phyloP scores from a whole-genome alignment of 768 basidiomycete genomes.

The Pholiota molesta region DNA sequence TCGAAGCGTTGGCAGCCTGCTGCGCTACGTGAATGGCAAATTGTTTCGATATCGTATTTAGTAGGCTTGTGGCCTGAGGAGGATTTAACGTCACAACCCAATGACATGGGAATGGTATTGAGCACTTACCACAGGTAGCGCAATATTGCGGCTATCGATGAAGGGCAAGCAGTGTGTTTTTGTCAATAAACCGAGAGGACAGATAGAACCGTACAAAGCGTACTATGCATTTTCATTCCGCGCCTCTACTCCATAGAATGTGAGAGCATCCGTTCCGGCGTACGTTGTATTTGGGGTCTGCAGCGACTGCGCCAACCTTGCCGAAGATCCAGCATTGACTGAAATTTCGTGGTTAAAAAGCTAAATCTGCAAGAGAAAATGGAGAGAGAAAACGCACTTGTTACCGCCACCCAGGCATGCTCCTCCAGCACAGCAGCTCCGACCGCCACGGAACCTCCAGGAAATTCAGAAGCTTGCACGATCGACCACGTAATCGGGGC shows the following conservation, averaged over 20 bases:
- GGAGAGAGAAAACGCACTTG: conserved; percentile 40
- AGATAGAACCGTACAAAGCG: conserved; percentile 24
- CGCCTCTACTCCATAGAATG: conserved; percentile 48
- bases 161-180: not conserved
- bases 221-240: conserved; percentile 65
- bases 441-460: conserved; percentile 45
- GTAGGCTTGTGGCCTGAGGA: conserved; percentile 34
- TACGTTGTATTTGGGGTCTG: conserved; percentile 44
- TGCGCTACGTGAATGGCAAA: conserved; percentile 35
- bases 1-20: conserved; percentile 30
- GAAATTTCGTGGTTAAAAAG: not conserved
- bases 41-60: conserved; percentile 35
- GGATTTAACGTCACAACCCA: too few species aligned
- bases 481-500: conserved; percentile 50
- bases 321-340: conserved; percentile 47
- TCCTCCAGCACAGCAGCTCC: conserved; percentile 50
- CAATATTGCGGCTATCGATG: conserved; percentile 33
- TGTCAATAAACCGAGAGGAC: not conserved
- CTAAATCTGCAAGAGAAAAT: not conserved
- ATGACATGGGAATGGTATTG: too few species aligned
- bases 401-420: conserved; percentile 55
- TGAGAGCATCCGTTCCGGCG: conserved; percentile 51
- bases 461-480: conserved; percentile 44
- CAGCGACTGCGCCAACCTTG: conserved; percentile 39
- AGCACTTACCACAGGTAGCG: conserved; percentile 32